Base-by-base conservation (phyloP, 768 basidiomycete genomes). In the Tephrocybe sp. region DNA sequence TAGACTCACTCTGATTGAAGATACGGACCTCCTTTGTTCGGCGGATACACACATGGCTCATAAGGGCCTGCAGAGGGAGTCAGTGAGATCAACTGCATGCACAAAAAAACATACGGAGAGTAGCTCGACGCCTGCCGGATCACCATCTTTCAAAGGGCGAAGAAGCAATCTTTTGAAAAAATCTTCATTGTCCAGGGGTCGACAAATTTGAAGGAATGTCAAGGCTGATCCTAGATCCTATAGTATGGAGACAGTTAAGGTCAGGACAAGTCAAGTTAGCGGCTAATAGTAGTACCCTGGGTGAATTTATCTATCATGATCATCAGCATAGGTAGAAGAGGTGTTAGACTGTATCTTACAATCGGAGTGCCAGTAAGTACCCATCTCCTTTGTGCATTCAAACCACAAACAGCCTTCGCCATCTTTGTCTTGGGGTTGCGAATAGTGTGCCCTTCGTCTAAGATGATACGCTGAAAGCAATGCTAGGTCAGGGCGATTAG, bases 381-480 rank as follows among this genome's bases (percentile, higher is more conserved):
- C 90, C 90, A 92, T 40, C 90, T 84, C 53, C 85, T 80, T 57
- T 92, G 79, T 0, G 85, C 87, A 14, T 68, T 67, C 19, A 92
- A 70, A 14, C 65, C 80, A 51, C 74, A 83, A 1, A 84, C 82
- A 0, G 88, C 85, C 58, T 76, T 73, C 8, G 89, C 77, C 80
- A 89, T 90, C 71, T 93, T 91, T 0, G 93, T 92, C 65, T 78
- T 87, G 2, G 89, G 80, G 63, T 96, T 97, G 45, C 92, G 83
- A 55, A 97, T 86, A 20, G 63, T 84, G 62, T 97, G 94, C 0
- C 91, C 94, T 68, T 97, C 94, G 57, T 97, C 94, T 4, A 95
- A 72, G 17, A 96, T 81, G 36, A 95, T 65, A 51, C 94, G 75
- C 84, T 89, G 35, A 7, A 38, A 11, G 19, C 22, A 32, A 10